Conservation (phyloP, 495 filamentous ascomycete genomes). For the Lasiosphaeriaceae sp. region DNA sequence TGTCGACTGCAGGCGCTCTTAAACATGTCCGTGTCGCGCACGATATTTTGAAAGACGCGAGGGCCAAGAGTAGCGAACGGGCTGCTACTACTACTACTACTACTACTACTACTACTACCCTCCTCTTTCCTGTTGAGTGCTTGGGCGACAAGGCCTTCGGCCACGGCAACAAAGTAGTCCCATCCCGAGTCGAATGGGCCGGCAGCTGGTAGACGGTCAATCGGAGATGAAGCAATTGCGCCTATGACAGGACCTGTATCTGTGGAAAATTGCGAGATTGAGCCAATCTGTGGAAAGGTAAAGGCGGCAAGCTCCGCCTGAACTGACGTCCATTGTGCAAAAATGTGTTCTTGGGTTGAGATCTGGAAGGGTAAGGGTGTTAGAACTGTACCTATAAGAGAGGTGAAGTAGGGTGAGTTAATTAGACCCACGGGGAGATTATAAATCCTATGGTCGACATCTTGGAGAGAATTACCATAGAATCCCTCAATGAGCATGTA, state of each 20-base stretch:
- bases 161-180: constrained; percentile 16
- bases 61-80: constrained; percentile 1
- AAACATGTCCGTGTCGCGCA: constrained; percentile 1
- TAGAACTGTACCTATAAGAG: neutral
- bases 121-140: neutral
- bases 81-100: too few relatives aligned
- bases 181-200: constrained; percentile 9
- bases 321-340: constrained; percentile 25
- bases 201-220: constrained; percentile 3
- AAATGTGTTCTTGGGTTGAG: constrained; percentile 23
- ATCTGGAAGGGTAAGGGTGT: constrained; percentile 3
- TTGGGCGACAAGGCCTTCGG: neutral
- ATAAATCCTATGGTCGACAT: constrained; percentile 17
- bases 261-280: constrained; percentile 10
- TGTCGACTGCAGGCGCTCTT: neutral
- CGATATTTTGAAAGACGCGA: constrained; percentile 1
- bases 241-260: constrained; percentile 10
- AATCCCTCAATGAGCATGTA: constrained; percentile 34
- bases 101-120: neutral
- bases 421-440: constrained; percentile 20
- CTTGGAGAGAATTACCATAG: constrained; percentile 25
- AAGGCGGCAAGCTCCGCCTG: constrained; percentile 18
- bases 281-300: constrained; percentile 13
- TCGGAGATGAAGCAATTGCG: constrained; percentile 3
- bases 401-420: neutral